Percentiles rank a stretch among this genome's conserved stretches.
Conservation (phyloP, 2,329 filamentous ascomycete species). For the Keithomyces neogunnii region DNA sequence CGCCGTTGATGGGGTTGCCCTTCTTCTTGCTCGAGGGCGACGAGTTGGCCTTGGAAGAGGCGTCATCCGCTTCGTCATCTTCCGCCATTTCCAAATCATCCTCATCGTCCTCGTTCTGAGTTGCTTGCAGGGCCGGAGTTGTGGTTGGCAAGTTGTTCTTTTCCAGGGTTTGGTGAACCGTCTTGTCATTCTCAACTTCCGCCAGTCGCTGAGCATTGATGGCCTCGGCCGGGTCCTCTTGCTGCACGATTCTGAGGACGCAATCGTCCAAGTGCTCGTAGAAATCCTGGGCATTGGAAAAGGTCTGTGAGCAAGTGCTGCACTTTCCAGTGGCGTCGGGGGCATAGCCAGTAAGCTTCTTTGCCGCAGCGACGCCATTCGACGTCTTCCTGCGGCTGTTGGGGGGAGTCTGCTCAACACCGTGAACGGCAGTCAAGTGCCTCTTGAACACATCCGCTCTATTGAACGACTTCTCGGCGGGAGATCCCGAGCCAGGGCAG, state of each 20-base stretch:
- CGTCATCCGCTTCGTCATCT: constrained; percentile 39
- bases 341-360: constrained; percentile 63
- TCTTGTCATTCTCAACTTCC: constrained; percentile 55
- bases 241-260: constrained; percentile 62
- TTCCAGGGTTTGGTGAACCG: constrained; percentile 53
- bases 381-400: constrained; percentile 73
- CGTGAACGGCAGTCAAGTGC: constrained; percentile 82
- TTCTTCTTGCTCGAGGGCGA: constrained; percentile 43
- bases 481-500: constrained; percentile 80
- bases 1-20: constrained; percentile 45
- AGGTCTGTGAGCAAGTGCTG: constrained; percentile 85
- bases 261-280: constrained; percentile 91
- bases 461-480: constrained; percentile 92
- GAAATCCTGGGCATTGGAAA: constrained; percentile 91
- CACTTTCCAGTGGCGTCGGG: constrained; percentile 85
- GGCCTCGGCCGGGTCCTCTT: constrained; percentile 60
- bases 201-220: constrained; percentile 60
- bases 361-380: constrained; percentile 33
- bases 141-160: constrained; percentile 50
- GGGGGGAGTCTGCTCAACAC: constrained; percentile 85
- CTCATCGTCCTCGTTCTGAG: constrained; percentile 42
- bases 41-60: constrained; percentile 34
- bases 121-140: constrained; percentile 32
- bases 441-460: constrained; percentile 93
- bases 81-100: constrained; percentile 42